Percentiles rank a stretch among this genome's conserved stretches.
phyloP scores from a whole-genome alignment of 2,329 filamentous ascomycete species.

The Colletotrichum shisoi region DNA sequence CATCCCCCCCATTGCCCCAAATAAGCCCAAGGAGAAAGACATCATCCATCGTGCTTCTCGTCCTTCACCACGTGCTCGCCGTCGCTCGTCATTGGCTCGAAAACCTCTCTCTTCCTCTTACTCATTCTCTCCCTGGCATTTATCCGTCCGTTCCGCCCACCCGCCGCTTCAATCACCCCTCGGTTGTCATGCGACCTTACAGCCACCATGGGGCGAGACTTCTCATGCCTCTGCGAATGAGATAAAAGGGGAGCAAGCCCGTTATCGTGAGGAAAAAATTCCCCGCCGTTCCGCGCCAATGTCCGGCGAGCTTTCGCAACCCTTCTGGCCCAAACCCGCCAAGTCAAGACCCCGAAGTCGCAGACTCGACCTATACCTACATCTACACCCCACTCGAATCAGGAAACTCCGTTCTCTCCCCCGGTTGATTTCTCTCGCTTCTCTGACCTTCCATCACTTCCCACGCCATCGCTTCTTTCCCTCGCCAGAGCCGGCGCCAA shows the following conservation, averaged over 20 bases:
- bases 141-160: constrained; percentile 17
- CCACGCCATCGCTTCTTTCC: background rate
- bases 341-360: constrained; percentile 8
- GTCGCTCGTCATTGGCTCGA: constrained; percentile 17
- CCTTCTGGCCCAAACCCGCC: background rate
- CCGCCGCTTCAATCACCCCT: constrained; percentile 5
- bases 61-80: constrained; percentile 25
- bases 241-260: background rate
- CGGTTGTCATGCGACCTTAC: background rate
- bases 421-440: constrained; percentile 4
- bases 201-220: background rate
- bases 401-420: constrained; percentile 33
- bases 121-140: background rate
- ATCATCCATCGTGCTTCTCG: constrained; percentile 23
- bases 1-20: background rate
- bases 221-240: too few species aligned
- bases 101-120: background rate
- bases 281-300: constrained; percentile 25
- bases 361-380: background rate
- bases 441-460: constrained; percentile 31
- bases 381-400: constrained; percentile 19
- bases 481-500: background rate
- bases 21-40: background rate
- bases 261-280: constrained; percentile 5
- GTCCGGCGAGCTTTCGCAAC: constrained; percentile 23